Conservation (phyloP, 345 rosid species). For the Citrus cavaleriei region DNA sequence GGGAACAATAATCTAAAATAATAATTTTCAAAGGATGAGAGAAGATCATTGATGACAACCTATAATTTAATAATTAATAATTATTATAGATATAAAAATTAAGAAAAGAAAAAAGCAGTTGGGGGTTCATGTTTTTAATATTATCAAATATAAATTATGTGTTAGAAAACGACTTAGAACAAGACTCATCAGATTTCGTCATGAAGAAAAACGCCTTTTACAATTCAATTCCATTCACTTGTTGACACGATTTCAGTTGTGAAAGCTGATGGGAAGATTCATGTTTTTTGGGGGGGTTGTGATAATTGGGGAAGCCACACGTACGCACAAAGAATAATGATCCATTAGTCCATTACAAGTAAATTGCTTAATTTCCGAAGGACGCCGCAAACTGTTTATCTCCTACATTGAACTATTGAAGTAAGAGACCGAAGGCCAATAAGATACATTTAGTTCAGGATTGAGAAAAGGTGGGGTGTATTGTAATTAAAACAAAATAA, state of each 20-base stretch:
- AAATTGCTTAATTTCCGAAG: too few species aligned
- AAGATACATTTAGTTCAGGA: too few species aligned
- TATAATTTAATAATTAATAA: not conserved
- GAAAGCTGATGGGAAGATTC: not conserved
- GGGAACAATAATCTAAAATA: not conserved
- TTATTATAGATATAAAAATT: too few species aligned
- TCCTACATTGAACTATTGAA: too few species aligned
- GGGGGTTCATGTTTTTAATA: not conserved
- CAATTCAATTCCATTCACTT: not conserved
- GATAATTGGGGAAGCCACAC: not conserved
- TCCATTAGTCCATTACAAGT: too few species aligned
- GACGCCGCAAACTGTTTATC: too few species aligned
- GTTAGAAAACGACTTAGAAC: not conserved
- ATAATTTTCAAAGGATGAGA: too few species aligned
- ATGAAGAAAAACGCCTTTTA: not conserved
- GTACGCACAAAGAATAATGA: not conserved
- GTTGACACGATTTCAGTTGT: not conserved
- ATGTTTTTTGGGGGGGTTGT: not conserved
- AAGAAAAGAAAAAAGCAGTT: not conserved
- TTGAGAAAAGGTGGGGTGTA: too few species aligned
- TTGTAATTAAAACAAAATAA: too few species aligned
- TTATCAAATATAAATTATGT: not conserved
- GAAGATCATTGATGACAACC: not conserved
- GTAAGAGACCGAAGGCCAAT: too few species aligned
- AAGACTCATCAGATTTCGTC: not conserved